phyloP scores from a whole-genome alignment of 495 filamentous ascomycete species.

The Annulohypoxylon moriforme region DNA sequence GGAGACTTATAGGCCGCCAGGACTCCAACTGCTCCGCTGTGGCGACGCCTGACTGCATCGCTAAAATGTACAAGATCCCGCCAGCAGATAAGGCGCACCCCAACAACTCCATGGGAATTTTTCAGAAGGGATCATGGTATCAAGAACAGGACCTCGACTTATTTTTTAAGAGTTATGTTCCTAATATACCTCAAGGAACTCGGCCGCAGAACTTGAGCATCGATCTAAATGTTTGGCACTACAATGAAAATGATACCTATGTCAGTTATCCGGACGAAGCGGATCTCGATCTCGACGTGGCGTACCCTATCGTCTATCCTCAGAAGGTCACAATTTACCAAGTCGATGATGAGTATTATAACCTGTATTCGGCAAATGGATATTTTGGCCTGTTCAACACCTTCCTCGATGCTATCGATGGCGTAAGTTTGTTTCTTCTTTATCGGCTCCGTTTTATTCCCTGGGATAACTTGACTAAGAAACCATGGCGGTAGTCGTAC shows the following conservation, averaged over 20 bases:
- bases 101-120: constrained; percentile 41
- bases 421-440: neutral
- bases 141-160: neutral
- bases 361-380: neutral
- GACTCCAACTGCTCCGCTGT: neutral
- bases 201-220: constrained; percentile 5
- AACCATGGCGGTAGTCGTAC: neutral
- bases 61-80: constrained; percentile 9
- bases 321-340: neutral
- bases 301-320: constrained; percentile 6
- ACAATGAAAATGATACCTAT: neutral
- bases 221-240: neutral
- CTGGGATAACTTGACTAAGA: neutral
- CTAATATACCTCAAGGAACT: neutral
- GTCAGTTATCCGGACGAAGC: constrained; percentile 1
- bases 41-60: neutral
- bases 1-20: neutral
- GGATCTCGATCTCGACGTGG: neutral
- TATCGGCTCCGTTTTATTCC: neutral
- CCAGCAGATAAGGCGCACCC: constrained; percentile 36
- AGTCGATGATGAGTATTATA: neutral
- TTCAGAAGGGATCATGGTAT: constrained; percentile 40
- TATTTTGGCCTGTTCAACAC: constrained; percentile 7
- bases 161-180: neutral
- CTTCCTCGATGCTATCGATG: constrained; percentile 1